Base-by-base conservation (phyloP, 805 yeast species). In the Wickerhamiella domercqiae region DNA sequence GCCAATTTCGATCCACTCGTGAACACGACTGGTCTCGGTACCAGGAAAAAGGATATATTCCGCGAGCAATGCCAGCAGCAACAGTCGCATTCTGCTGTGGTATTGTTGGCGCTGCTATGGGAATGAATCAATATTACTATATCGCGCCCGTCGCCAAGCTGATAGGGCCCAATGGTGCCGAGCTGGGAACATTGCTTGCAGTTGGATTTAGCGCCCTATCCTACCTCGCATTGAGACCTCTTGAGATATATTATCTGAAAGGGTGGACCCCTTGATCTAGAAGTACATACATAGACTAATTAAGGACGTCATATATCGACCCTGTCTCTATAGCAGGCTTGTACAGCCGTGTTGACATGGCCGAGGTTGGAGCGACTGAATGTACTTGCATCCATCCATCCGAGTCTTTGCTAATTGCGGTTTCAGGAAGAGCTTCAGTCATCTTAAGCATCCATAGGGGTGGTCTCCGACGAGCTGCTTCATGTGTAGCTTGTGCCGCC, bases 111-210 rank as follows among this genome's bases (percentile, higher is more conserved):
- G 93, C 82, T 0, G 82, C 78, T 2, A 60, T 82, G 16, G 93
- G 94, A 5, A 83, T 83, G 95, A 67, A 79, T 19, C 95, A 83
- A 55, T 78, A 74, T 5, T 83, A 83, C 57, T 83, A 78, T 66
- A 63, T 68, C 5, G 95, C 94, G 0, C 82, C 82, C 0, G 47
- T 82, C 7, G 93, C 93, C 9, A 56, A 55, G 21, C 48, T 62
- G 3, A 60, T 78, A 13, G 93, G 93, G 16, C 73, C 66, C 4
- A 55, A 56, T 43, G 84, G 80, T 39, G 93, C 83, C 15, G 94
- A 83, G 54, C 54, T 83, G 29, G 95, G 90, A 18, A 74, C 77
- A 70, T 79, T 86, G 73, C 54, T 82, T 26, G 64, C 78, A 11
- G 70, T 78, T 70, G 90, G 73, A 0, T 72, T 83, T 47, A 62